Evolutionary conservation across 192 early-diverging fungal species (phyloP), one percentile per base, ranked within the genome.

Genomic region (Dimargaris xerosporica): DNA sequence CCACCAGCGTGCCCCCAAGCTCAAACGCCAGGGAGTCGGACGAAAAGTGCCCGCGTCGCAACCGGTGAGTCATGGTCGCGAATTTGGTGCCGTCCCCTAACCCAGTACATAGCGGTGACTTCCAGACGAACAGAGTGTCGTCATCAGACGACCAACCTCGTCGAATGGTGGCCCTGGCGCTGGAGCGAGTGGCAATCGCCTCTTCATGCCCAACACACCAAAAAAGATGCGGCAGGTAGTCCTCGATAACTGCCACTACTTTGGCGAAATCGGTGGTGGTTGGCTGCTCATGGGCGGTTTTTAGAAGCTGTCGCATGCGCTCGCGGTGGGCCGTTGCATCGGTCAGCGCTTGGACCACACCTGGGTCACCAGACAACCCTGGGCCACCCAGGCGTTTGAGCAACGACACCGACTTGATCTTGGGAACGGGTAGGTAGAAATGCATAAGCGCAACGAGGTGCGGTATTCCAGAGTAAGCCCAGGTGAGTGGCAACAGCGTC

Each of bases 151-250:
- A 28, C 9, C 23, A 11, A 11, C 23, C 23, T 2, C 23, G 19
- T 21, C 28, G 21, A 52, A 28, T 21, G 50, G 50, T 52, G 50
- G 50, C 50, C 19, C 0, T 28, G 9, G 50, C 50, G 15, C 15
- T 52, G 2, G 2, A 5, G 34, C 34, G 2, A 2, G 34, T 2
- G 34, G 34, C 34, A 39, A 39, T 2, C 23, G 50, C 19, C 13
- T 52, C 23, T 19, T 28, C 21, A n/a, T 52, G 19, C 50, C 50
- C 15, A 52, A 52, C 23, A 3, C 50, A 52, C 9, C 28, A 52
- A 52, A 52, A 52, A 7, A 52, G 50, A 52, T 52, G 50, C 23
- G 50, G 50, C 3, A 52, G 50, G 19, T 52, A 52, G 28, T n/a
- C 50, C 19, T 52, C 50, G 28, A 52, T 52, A 28, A 28, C 50